Conservation (phyloP, 2,329 filamentous ascomycete genomes). For the Grosmannia serpens region DNA sequence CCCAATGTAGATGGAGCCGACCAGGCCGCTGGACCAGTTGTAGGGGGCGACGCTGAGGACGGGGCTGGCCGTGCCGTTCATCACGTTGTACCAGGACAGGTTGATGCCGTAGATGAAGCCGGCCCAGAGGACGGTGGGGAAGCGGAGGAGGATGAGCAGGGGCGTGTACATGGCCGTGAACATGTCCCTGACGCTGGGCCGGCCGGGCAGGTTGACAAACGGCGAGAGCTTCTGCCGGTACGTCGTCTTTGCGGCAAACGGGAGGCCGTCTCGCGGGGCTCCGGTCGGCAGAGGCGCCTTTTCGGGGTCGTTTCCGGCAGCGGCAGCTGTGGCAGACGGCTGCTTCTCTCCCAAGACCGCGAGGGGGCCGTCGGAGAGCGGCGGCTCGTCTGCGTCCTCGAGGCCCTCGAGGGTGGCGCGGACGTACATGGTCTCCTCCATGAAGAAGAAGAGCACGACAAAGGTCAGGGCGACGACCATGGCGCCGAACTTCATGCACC, state of each 20-base stretch:
- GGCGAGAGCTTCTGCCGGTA: slow-evolving; percentile 1
- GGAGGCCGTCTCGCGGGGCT: background rate
- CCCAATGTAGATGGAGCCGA: slow-evolving; percentile 13
- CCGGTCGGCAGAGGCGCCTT: background rate
- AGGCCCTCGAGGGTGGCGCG: slow-evolving; percentile 23
- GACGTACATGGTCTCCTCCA: slow-evolving; percentile 49
- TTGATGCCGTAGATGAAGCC: slow-evolving; percentile 17
- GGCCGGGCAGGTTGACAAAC: slow-evolving; percentile 8
- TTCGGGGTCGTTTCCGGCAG: background rate
- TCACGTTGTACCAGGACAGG: slow-evolving; percentile 17
- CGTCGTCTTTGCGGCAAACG: background rate
- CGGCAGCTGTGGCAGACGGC: background rate
- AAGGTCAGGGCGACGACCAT: slow-evolving; percentile 38
- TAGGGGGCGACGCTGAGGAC: slow-evolving; percentile 14
- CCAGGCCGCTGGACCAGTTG: slow-evolving; percentile 12
- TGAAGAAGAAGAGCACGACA: slow-evolving; percentile 43
- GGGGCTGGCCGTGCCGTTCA: slow-evolving; percentile 15
- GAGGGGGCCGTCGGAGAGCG: background rate
- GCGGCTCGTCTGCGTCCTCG: background rate
- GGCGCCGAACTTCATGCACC: slow-evolving; percentile 41
- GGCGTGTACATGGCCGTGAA: slow-evolving; percentile 9
- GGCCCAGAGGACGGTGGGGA: slow-evolving; percentile 10
- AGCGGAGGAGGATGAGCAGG: slow-evolving; percentile 5
- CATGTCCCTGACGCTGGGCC: slow-evolving; percentile 12
- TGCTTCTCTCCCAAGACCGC: background rate